Base-by-base conservation (phyloP, 1,284 basidiomycete genomes). In the Trichosporon sp. region DNA sequence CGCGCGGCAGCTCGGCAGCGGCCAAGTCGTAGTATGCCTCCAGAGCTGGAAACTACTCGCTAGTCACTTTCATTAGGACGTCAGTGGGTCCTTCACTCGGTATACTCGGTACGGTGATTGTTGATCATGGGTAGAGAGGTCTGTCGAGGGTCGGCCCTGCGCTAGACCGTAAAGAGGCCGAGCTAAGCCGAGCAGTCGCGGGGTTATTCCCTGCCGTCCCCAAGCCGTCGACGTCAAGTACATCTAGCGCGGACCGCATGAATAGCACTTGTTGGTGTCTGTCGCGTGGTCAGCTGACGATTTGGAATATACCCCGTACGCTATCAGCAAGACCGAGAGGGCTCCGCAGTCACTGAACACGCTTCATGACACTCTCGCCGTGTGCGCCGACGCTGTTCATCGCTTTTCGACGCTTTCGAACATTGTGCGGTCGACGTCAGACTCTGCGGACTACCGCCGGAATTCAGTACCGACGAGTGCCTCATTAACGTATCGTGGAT, bases 201-300 rank as follows among this genome's bases (percentile, higher is more conserved):
- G 26, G 26, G 35, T 10, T 37, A 12, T 6, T 1, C 38, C 38
- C 1, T 10, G 38, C 35, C 8, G 5, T 6, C 48, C 48, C 6
- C 14, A 54, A 19, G 51, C 51, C 51, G n/a, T 54, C 51, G 51
- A 54, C 51, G 51, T 54, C 51, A 54, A 54, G 26, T 26, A 26
- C 26, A 26, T 26, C 26, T 26, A 26, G 38, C 11, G 38, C 38
- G 38, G 38, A 40, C 7, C 38, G 38, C 26, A 40, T 40, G 38
- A 40, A 40, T 54, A 46, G 14, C 51, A 21, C 19, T 26, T 3
- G 21, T 21, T 16, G 35, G 35, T 6, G 8, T 6, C 51, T 54
- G 51, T 54, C 51, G 51, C 51, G 51, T 54, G 51, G 51, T 54
- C 51, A 54, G 51, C 51, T 54, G 51, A 54, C 10, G 19, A 54